Evolutionary conservation across 2,329 filamentous ascomycete genomes (phyloP).

Genomic region (Scedosporium dehoogii): DNA sequence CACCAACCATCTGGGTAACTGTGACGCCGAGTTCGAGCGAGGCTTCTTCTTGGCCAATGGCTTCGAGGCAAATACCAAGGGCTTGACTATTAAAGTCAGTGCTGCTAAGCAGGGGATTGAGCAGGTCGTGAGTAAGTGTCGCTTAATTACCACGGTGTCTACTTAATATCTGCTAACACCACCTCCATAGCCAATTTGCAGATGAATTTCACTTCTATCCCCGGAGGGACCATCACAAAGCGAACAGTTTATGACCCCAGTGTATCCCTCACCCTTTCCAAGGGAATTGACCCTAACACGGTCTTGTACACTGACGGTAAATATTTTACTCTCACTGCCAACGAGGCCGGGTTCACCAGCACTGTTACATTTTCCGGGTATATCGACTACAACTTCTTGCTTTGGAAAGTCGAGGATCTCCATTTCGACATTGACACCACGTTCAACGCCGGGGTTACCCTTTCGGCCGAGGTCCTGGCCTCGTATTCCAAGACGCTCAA

Average conservation of each 20-base stretch:
- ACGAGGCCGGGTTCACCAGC: conserved; percentile 23
- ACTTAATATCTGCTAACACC: conserved; percentile 2
- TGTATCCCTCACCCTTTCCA: conserved; percentile 12
- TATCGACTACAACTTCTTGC: conserved; percentile 28
- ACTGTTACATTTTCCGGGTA: conserved; percentile 30
- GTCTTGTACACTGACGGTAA: conserved; percentile 17
- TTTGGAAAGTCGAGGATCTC: conserved; percentile 22
- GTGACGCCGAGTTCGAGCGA: conserved; percentile 27
- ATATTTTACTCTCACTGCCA: conserved; percentile 22
- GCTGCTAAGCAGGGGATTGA: conserved; percentile 21
- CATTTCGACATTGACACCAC: conserved; percentile 31
- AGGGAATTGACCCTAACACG: conserved; percentile 16
- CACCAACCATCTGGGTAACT: conserved; percentile 31
- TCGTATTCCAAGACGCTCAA: conserved; percentile 22
- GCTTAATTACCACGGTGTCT: background rate
- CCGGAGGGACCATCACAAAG: conserved; percentile 14
- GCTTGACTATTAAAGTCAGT: conserved; percentile 20
- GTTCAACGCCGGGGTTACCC: conserved; percentile 23
- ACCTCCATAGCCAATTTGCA: conserved; percentile 5
- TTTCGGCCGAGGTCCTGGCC: conserved; percentile 24
- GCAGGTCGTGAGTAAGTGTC: conserved; percentile 23
- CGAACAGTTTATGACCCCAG: conserved; percentile 18
- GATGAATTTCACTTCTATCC: conserved; percentile 17
- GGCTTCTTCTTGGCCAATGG: conserved; percentile 25
- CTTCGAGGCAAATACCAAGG: conserved; percentile 17